Evolutionary conservation across 2,329 filamentous ascomycete genomes (phyloP), one percentile per base, ranked within the genome.

Genomic region (Pyrenochaeta sp.): DNA sequence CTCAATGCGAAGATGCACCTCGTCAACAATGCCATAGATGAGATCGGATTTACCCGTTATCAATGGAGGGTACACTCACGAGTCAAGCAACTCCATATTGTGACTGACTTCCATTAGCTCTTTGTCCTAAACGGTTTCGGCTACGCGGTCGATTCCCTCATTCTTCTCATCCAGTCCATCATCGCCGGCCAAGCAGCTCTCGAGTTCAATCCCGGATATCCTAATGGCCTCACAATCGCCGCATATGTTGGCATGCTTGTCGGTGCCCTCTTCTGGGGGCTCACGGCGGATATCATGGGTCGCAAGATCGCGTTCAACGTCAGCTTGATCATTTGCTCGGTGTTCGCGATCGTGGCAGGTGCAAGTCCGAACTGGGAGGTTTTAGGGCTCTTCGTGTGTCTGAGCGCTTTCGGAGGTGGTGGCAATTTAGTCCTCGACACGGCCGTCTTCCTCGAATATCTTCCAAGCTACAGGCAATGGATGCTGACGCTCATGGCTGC

Each of bases 271-370:
- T 90, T 91, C 76, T 91, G 89, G 88, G 89, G 89, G 24, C 75
- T 90, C 30, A 82, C 82, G 2, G 88, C 88, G 24, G 89, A 91
- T 67, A 82, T 91, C 34, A 87, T 91, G 59, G 89, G 89, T 5
- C 82, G 89, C 43, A 85, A 85, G 61, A 86, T 85, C 63, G 89
- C 89, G 5, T 92, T 91, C 78, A 91, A 91, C 67, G 77, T 86
- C 24, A 87, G 86, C 2, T 79, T 91, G 10, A 83, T 91, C 66
- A 80, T 90, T 55, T 88, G 85, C 67, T 84, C 86, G 3, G 72
- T 86, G 5, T 87, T 88, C 48, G 84, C 84, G 30, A 85, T 91
- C 52, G 78, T 90, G 0, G 89, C 88, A 0, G 90, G 89, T 3
- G 86, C 85, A 1, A 83, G 86, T 57, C 89, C 90, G 1, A 90